These are phyloP conservation scores for Xylaria cubensis DNA, from an alignment of 495 filamentous ascomycete species.

Conservation along the genomic window DNA sequence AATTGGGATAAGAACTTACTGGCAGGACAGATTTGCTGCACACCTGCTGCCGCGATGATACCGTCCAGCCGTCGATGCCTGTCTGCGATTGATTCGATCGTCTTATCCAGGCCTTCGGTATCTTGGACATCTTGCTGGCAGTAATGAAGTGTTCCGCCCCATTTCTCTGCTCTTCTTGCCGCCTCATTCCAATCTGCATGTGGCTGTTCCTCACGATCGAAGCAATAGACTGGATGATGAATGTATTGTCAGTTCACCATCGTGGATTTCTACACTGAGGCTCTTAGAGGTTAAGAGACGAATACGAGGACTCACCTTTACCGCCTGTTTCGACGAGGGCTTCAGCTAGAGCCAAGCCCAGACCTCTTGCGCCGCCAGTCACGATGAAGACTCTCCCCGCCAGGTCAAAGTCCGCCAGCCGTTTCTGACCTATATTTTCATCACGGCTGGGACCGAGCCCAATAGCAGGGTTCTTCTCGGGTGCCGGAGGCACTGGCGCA, in stretches of 20 bases:
- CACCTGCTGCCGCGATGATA: slow-evolving; percentile 76
- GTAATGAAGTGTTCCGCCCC: slow-evolving; percentile 66
- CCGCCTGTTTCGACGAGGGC: slow-evolving; percentile 74
- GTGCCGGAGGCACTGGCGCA: slow-evolving; percentile 31
- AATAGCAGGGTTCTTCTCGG: slow-evolving; percentile 32
- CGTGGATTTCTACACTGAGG: neutral
- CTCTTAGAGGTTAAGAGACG: neutral
- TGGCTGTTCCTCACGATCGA: slow-evolving; percentile 62
- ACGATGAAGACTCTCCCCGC: slow-evolving; percentile 64
- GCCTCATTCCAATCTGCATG: slow-evolving; percentile 59
- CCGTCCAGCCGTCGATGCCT: slow-evolving; percentile 69
- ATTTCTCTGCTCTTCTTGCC: slow-evolving; percentile 54
- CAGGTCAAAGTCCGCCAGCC: slow-evolving; percentile 58
- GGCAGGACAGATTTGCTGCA: slow-evolving; percentile 74
- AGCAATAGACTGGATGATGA: slow-evolving; percentile 60
- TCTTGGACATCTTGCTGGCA: slow-evolving; percentile 69
- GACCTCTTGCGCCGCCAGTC: slow-evolving; percentile 66
- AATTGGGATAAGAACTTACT: slow-evolving; percentile 1
- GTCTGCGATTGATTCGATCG: slow-evolving; percentile 61
- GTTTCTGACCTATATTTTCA: slow-evolving; percentile 36
- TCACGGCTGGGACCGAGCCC: slow-evolving; percentile 30
- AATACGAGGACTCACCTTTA: slow-evolving; percentile 53
- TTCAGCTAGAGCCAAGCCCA: slow-evolving; percentile 71
- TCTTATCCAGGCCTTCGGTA: slow-evolving; percentile 56
- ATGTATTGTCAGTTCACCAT: slow-evolving; percentile 1